Evolutionary conservation across 441 rosid genomes (phyloP), one percentile per base, ranked within the genome.

Genomic region (Breynia disticha): DNA sequence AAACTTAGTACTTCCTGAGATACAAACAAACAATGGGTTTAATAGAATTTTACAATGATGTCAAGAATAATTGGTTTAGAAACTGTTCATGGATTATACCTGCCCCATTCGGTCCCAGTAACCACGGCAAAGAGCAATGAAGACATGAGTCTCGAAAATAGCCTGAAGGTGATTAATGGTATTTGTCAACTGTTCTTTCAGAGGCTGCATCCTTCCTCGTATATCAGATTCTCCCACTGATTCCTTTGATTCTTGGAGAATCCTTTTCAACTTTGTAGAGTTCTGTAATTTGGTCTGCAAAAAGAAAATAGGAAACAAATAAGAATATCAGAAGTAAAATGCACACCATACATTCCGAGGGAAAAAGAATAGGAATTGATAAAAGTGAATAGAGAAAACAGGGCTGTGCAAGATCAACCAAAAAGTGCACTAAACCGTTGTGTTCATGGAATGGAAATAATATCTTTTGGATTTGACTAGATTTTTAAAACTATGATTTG

Each of bases 71-170:
- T 9, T 14, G 43, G 2, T 39, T 13, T 39, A 13, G 2, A 14
- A 14, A 2, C 15, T 2, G 43, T 39, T 39, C 2, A 8, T 39
- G 15, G 43, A 39, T n/a, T 59, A 52, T 52, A 89, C 97, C 84
- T 90, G 94, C 55, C 96, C 99, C 94, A 87, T 85, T 71, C 86
- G 76, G 65, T 94, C 99, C 97, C 97, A 94, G 59, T 87, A 80
- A 55, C 88, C 91, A 37, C 96, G 89, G 68, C 89, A 82, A 19
- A 76, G 72, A 52, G 97, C 84, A 11, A 90, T 79, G 62, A 94
- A 94, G 62, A 94, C 85, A 72, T 74, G 67, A 59, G 82, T 82
- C 32, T 89, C 70, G 61, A 85, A 94, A 56, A 83, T 86, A 51
- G 78, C 87, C 13, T 90, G 94, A 65, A 94, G 66, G 68, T 87